Conservation (phyloP, 306 rosid genomes). For the Sicyos edulis region DNA sequence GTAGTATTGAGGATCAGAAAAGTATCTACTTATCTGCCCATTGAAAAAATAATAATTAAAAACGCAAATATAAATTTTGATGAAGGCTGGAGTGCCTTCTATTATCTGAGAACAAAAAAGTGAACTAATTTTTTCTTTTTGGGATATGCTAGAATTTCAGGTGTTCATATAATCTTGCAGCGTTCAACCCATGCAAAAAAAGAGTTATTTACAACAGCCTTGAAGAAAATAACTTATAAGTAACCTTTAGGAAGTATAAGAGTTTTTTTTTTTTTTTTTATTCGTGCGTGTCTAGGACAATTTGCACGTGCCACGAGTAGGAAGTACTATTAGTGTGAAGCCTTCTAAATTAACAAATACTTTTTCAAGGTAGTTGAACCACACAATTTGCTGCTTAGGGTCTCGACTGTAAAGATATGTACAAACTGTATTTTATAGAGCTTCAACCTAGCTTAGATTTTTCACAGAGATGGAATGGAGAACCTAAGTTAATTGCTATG, state of each 20-base stretch:
- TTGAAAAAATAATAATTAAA: conserved; percentile 9
- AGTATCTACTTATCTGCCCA: conserved; percentile 76
- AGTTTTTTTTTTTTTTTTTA: too few relatives aligned
- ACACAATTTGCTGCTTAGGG: background rate
- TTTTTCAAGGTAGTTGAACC: background rate
- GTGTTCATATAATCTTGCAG: background rate
- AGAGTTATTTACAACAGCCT: background rate
- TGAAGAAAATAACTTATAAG: background rate
- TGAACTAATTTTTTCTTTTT: background rate
- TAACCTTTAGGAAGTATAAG: background rate
- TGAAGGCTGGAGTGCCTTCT: background rate
- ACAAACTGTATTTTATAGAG: background rate
- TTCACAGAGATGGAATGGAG: too few relatives aligned
- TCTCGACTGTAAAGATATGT: background rate
- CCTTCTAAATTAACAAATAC: background rate
- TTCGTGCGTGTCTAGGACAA: too few relatives aligned
- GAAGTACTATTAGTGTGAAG: too few relatives aligned
- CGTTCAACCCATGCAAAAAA: background rate
- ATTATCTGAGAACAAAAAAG: conserved; percentile 6
- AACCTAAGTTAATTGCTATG: too few relatives aligned
- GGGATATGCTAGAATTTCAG: background rate
- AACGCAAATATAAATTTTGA: background rate
- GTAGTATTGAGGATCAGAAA: conserved; percentile 95
- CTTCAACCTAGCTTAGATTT: background rate
- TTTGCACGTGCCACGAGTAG: too few relatives aligned